phyloP scores from a whole-genome alignment of 352 stramenopile species.

The Globisporangium sylvaticum region DNA sequence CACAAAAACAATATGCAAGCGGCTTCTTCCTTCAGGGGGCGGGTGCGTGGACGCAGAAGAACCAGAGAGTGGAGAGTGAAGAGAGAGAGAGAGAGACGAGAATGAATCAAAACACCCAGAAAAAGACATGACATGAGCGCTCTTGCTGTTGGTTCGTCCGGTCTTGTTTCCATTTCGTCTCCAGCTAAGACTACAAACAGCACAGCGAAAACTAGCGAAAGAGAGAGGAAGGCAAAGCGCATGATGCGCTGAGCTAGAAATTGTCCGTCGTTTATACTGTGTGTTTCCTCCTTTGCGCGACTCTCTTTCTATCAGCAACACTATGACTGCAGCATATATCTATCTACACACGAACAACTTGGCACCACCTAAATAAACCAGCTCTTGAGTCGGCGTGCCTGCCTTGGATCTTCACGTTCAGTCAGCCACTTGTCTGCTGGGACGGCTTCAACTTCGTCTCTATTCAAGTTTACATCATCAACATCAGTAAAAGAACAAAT shows the following conservation, averaged over 20 bases:
- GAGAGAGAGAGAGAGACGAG: not conserved
- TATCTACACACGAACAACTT: conserved; percentile 5
- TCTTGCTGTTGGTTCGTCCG: no score
- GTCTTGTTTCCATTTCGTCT: not conserved
- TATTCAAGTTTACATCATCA: not conserved
- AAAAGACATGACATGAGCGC: not conserved
- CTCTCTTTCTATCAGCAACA: not conserved
- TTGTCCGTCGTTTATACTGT: not conserved
- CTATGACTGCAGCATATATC: not conserved
- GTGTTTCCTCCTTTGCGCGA: not conserved
- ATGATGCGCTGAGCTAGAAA: not conserved
- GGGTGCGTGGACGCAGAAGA: not conserved
- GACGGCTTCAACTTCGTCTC: not conserved
- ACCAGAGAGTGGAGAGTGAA: not conserved
- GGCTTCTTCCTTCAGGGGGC: not conserved
- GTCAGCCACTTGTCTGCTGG: not conserved
- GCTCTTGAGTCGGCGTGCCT: not conserved
- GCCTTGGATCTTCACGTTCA: not conserved
- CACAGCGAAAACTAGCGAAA: not conserved
- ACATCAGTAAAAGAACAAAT: not conserved
- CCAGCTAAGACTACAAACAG: not conserved
- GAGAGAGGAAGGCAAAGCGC: not conserved
- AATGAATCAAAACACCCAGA: not conserved
- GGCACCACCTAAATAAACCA: not conserved
- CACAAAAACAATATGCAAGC: not conserved